A percentile compares a stretch with the other conserved stretches of the same genome.
Conservation (phyloP, 495 filamentous ascomycete genomes). For the Hyaloscypha finlandica region DNA sequence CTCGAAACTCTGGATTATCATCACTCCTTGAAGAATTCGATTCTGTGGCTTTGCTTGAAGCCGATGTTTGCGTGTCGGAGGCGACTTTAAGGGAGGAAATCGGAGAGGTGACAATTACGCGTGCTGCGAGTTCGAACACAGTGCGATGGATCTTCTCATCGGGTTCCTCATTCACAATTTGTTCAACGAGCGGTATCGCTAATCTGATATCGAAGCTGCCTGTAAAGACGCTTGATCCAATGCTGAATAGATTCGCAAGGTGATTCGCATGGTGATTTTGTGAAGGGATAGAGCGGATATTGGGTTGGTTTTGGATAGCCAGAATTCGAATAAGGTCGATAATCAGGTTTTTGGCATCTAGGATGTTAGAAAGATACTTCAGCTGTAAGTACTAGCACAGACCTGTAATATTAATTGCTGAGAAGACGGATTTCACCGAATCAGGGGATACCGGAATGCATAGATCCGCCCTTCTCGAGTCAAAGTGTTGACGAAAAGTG, state of each 20-base stretch:
- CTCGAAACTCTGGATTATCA: not conserved
- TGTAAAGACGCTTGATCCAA: not conserved
- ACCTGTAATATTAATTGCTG: not conserved
- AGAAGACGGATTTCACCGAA: not conserved
- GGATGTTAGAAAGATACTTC: not conserved
- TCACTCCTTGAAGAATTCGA: not conserved
- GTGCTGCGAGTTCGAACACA: not conserved
- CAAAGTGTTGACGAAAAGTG: not conserved
- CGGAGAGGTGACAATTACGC: not conserved
- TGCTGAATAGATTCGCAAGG: not conserved
- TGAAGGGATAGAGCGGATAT: not conserved
- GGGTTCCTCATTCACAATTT: not conserved
- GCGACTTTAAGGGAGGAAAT: not conserved
- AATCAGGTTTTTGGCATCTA: not conserved
- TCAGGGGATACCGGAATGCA: not conserved
- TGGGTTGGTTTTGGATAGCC: not conserved
- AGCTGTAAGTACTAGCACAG: not conserved
- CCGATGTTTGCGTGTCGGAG: not conserved
- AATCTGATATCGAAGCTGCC: not conserved
- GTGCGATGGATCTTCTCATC: not conserved
- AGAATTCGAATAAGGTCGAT: not conserved
- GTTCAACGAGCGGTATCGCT: not conserved
- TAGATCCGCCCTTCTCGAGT: not conserved
- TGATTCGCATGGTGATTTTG: not conserved
- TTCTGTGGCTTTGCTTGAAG: not conserved